Evolutionary conservation across 2,329 filamentous ascomycete genomes (phyloP).

Genomic region (Aspergillus aculeatus): DNA sequence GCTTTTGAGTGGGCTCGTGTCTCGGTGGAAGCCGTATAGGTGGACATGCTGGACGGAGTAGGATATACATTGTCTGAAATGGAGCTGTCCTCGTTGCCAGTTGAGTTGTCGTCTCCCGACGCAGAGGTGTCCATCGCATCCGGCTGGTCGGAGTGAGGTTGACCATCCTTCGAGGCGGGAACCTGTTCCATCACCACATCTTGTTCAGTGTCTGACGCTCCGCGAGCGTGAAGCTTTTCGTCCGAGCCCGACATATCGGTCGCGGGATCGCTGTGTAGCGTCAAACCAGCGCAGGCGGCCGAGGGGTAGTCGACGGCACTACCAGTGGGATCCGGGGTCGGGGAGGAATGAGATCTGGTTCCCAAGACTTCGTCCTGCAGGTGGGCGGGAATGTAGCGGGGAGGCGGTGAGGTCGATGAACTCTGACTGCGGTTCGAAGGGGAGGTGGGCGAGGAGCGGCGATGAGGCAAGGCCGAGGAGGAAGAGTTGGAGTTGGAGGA

Average conservation of each 20-base stretch:
- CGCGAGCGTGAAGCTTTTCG: constrained; percentile 29
- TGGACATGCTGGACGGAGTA: constrained; percentile 40
- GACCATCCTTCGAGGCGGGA: constrained; percentile 13
- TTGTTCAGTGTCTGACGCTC: constrained; percentile 32
- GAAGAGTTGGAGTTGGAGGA: constrained; percentile 21
- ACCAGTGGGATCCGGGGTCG: constrained; percentile 30
- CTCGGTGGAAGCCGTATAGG: constrained; percentile 31
- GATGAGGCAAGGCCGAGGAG: constrained; percentile 8
- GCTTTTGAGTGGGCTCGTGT: constrained; percentile 29
- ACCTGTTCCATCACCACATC: constrained; percentile 26
- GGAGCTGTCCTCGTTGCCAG: constrained; percentile 31
- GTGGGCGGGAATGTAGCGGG: constrained; percentile 56
- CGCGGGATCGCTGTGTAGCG: constrained; percentile 46
- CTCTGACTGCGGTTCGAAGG: constrained; percentile 26
- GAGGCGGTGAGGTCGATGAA: constrained; percentile 32
- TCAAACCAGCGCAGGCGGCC: constrained; percentile 54
- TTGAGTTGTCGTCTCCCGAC: constrained; percentile 23
- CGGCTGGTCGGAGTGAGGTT: constrained; percentile 32
- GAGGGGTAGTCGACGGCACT: constrained; percentile 46
- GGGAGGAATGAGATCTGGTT: constrained; percentile 33
- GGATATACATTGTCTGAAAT: constrained; percentile 37
- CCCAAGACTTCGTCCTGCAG: constrained; percentile 53
- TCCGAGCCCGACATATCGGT: constrained; percentile 45
- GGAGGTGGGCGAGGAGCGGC: constrained; percentile 24
- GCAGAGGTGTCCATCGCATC: constrained; percentile 48